Percentiles rank a stretch among this genome's conserved stretches.
Evolutionary conservation across 2,329 filamentous ascomycete species (phyloP).

Genomic region (Cadophora luteo-olivacea): DNA sequence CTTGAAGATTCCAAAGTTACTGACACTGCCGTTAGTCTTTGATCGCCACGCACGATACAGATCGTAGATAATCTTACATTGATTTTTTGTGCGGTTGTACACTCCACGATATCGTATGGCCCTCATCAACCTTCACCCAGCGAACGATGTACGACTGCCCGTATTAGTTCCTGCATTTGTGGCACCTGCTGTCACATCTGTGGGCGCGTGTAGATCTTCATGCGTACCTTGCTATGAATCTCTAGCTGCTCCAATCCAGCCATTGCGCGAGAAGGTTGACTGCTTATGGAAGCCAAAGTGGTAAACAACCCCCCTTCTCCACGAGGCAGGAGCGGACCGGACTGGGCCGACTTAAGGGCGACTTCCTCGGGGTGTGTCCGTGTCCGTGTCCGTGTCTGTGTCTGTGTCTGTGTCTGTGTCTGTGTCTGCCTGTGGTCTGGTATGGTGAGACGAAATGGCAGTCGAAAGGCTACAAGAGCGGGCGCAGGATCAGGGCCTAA

Average conservation of each 20-base stretch:
- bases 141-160: constrained; percentile 93
- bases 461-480: background rate
- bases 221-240: constrained; percentile 89
- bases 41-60: background rate
- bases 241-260: constrained; percentile 96
- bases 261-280: constrained; percentile 68
- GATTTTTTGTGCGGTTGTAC: constrained; percentile 98
- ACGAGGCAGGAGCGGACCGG: background rate
- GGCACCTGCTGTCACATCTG: background rate
- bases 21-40: constrained; percentile 44
- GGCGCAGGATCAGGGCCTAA: background rate
- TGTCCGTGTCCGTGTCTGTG: no score
- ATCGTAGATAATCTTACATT: constrained; percentile 60
- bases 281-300: constrained; percentile 21
- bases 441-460: background rate
- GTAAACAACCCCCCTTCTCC: constrained; percentile 18
- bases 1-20: constrained; percentile 97
- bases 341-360: background rate
- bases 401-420: no score
- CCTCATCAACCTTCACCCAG: constrained; percentile 91
- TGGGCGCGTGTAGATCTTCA: constrained; percentile 34
- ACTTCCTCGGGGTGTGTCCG: background rate
- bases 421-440: background rate
- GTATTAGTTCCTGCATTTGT: constrained; percentile 33
- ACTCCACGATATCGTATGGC: constrained; percentile 96